Evolutionary conservation across 139 green algal species (phyloP), one percentile per base, ranked within the genome.

Genomic region (Asterochloris erici): DNA sequence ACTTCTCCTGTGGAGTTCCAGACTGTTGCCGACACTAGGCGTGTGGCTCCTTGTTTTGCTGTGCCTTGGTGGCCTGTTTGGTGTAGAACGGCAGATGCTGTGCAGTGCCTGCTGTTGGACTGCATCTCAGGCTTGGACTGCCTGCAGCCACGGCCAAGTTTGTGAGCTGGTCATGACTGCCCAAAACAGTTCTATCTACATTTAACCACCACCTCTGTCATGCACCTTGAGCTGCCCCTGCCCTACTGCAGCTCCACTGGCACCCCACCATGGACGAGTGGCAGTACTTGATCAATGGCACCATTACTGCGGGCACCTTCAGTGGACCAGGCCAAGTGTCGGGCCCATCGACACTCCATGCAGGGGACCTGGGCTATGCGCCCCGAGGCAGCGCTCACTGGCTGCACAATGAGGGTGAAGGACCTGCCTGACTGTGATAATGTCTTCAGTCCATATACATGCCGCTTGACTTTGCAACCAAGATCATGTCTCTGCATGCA

Each of bases 231-330:
- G 26, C 83, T 54, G 38, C 83, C 19, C 78, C 63, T 12, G 68
- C 76, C 15, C 12, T 83, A 28, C 83, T 78, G 11, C 83, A 86
- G 63, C 54, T 83, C 62, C 83, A 86, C 78, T 86, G 83, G 83
- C 83, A 86, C 27, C 17, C 69, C 0, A 82, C 75, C n/a, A 28
- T 63, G 16, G 64, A 83, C 28, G 83, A 86, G 62, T 86, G 78
- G 78, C 78, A 86, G 71, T 83, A 61, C 66, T 29, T 83, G 28
- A 81, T 86, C 28, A 86, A 86, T 38, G 83, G 83, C 12, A 86
- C 83, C 11, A 11, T 86, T 23, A 26, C 83, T 69, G 77, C 79
- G 12, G 70, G 79, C 14, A 28, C 73, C 0, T 79, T 79, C 69
- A 73, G 60, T 63, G 69, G n/a, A 0, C 24, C 69, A 12, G 69